Evolutionary conservation across 1,284 basidiomycete genomes (phyloP).

Genomic region (Abortiporus biennis): DNA sequence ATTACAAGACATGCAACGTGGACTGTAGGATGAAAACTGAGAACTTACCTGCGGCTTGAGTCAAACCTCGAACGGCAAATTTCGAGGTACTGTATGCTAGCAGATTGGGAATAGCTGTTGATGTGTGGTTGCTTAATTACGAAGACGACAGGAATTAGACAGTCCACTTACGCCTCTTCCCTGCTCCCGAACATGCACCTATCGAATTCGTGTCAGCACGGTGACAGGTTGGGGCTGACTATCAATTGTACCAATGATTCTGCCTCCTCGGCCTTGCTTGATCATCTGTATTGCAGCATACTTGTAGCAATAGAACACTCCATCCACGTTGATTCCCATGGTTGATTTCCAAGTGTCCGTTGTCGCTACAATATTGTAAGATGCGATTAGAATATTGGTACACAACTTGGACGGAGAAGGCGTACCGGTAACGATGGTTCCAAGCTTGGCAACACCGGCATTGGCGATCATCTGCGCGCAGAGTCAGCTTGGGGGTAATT

Average conservation of each 20-base stretch:
- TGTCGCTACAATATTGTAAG: conserved; percentile 6
- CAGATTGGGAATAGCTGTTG: conserved; percentile 1
- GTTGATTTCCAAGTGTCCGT: conserved; percentile 16
- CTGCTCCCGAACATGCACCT: conserved; percentile 14
- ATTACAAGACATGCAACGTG: too few species aligned
- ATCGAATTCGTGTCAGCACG: conserved; percentile 10
- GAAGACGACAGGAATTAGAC: not conserved
- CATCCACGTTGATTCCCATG: conserved; percentile 18
- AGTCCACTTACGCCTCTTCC: conserved; percentile 8
- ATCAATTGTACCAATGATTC: conserved; percentile 18
- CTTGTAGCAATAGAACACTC: conserved; percentile 22
- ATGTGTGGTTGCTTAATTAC: too few species aligned
- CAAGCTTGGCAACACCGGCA: conserved; percentile 21
- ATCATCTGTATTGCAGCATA: conserved; percentile 21
- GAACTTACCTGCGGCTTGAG: conserved; percentile 17
- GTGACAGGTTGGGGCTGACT: not conserved
- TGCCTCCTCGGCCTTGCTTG: conserved; percentile 22
- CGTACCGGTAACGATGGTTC: conserved; percentile 19
- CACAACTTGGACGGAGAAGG: not conserved
- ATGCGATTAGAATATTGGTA: not conserved
- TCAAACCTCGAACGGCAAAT: conserved; percentile 21
- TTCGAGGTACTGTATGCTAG: conserved; percentile 15
- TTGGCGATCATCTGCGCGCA: conserved; percentile 26
- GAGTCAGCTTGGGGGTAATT: not conserved
- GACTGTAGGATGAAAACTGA: too few species aligned